Conservation (phyloP, 208 protist species). For the Crithidia expoeki region DNA sequence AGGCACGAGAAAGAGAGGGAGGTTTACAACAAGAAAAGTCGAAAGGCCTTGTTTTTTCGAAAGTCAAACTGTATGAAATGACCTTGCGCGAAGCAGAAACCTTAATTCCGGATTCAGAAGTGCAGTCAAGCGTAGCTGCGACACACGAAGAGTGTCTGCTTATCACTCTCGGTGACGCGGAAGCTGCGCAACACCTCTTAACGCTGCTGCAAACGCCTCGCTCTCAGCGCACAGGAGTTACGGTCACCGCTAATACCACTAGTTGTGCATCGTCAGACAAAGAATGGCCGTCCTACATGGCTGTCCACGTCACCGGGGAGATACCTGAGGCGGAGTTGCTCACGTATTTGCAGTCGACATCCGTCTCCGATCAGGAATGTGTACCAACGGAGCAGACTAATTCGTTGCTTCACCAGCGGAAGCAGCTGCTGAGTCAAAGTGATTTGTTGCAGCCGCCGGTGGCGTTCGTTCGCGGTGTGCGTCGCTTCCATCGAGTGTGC, state of each 20-base stretch:
- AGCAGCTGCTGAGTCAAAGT: not conserved
- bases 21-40: not conserved
- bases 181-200: conserved; percentile 10
- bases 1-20: not conserved
- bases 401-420: too few relatives aligned
- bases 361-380: not conserved
- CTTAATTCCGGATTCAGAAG: not conserved
- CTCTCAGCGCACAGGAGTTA: not conserved
- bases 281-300: conserved; percentile 32
- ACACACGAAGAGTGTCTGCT: conserved; percentile 1
- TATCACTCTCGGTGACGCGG: conserved; percentile 3
- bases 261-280: not conserved
- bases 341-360: not conserved
- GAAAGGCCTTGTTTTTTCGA: not conserved
- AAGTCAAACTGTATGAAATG: not conserved
- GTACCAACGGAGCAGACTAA: not conserved
- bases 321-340: conserved; percentile 12
- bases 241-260: too few relatives aligned
- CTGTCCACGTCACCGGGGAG: conserved; percentile 29
- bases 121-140: not conserved
- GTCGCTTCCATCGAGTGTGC: conserved; percentile 53
- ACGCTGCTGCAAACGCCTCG: conserved; percentile 11
- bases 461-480: conserved; percentile 47
- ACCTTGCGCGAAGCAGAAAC: not conserved
- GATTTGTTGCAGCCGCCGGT: conserved; percentile 34